Conservation (phyloP, 306 rosid genomes). For the Citrullus amarus region DNA sequence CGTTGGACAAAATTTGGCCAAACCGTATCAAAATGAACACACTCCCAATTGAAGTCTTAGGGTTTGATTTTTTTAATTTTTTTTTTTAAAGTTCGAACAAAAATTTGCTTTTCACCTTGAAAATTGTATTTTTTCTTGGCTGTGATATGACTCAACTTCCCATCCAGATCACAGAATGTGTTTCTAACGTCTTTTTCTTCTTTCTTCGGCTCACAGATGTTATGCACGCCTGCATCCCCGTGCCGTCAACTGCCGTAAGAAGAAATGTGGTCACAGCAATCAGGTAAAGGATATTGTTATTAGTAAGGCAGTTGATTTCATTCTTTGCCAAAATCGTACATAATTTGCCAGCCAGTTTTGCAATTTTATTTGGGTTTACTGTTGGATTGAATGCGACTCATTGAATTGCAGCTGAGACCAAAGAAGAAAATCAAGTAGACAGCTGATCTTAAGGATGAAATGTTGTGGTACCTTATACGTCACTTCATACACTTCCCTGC, state of each 20-base stretch:
- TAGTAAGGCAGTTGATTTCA: not conserved
- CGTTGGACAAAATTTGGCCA: not conserved
- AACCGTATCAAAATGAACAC: not conserved
- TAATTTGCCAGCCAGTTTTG: not conserved
- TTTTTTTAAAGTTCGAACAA: not conserved
- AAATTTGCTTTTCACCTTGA: not conserved
- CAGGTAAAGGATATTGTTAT: slow-evolving; percentile 33
- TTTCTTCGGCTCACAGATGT: slow-evolving; percentile 33
- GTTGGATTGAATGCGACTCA: not conserved
- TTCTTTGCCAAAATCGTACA: not conserved
- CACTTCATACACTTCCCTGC: not conserved
- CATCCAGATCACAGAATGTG: not conserved
- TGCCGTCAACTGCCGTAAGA: slow-evolving; percentile 97
- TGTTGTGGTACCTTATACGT: not conserved
- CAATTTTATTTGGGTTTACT: not conserved
- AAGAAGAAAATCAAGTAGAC: slow-evolving; percentile 96
- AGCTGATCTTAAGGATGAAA: not conserved
- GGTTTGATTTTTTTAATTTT: not conserved
- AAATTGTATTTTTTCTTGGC: not conserved
- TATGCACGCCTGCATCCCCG: slow-evolving; percentile 95
- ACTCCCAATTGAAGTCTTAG: not conserved
- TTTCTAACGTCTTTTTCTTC: not conserved
- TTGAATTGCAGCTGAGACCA: slow-evolving; percentile 80
- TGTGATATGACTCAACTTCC: not conserved
- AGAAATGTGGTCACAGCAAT: slow-evolving; percentile 99